Base-by-base conservation (phyloP, 306 rosid species). In the Cicer cuneatum region DNA sequence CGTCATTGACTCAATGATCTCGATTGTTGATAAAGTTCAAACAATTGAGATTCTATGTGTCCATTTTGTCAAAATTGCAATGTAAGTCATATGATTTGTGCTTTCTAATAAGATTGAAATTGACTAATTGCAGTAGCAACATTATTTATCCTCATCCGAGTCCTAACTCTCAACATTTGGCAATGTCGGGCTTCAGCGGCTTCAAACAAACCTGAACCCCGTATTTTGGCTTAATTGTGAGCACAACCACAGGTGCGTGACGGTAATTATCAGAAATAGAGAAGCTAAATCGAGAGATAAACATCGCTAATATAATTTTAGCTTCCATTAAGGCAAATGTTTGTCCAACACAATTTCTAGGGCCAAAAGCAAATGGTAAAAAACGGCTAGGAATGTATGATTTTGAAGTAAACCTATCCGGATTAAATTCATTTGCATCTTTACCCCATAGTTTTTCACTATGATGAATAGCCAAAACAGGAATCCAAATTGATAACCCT, bases 381-480 rank as follows among this genome's bases (percentile, higher is more conserved):
- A 94, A 94, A 15, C 97, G 86, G 1, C 97, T 94, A 10, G 88
- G 85, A 5, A 52, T 71, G 69, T 72, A 94, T 8, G 96, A 66
- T 59, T 86, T 94, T 6, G 96, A 86, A 35, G 90, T 91, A 66
- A 94, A 94, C 45, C 99, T 85, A 33, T 90, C 84, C 0, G 99
- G 99, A 70, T 94, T 90, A 81, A 94, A 94, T 80, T 90, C 89
- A 80, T 94, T 92, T 12, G 89, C 97, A 80, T 94, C 98, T 83
- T 92, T 82, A 1, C 99, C 99, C 98, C 99, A 94, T 29, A 92
- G 2, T 46, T 89, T 92, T 80, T 87, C 82, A 57, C 90, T 92
- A 14, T 94, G 99, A 76, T 94, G 98, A 80, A 94, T 94, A n/a
- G 97, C 99, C 19, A 94, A 77, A 29, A 94, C 96, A 1, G 99